Percentiles rank a stretch among this genome's conserved stretches.
phyloP scores from a whole-genome alignment of 1,284 basidiomycete genomes.

The Sutorius eximius region DNA sequence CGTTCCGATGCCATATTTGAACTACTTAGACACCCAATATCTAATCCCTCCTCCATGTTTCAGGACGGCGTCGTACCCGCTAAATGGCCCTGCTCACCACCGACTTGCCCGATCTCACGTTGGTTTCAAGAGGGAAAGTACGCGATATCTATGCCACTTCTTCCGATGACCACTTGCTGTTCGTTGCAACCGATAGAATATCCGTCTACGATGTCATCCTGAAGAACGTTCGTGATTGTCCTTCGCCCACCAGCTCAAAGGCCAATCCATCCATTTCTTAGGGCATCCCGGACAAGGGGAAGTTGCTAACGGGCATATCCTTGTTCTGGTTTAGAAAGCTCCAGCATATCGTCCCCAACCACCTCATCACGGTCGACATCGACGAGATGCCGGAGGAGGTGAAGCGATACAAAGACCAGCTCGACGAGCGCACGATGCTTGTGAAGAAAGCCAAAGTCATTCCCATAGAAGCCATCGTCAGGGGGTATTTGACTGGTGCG shows the following conservation, averaged over 20 bases:
- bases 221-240: slow-evolving; percentile 67
- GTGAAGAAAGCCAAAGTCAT: slow-evolving; percentile 89
- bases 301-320: slow-evolving; percentile 86
- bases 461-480: slow-evolving; percentile 95
- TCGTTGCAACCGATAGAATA: slow-evolving; percentile 95
- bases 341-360: slow-evolving; percentile 77
- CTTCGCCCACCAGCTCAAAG: background rate
- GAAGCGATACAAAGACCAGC: slow-evolving; percentile 64
- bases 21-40: slow-evolving; percentile 4
- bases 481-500: slow-evolving; percentile 92
- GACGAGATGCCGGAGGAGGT: slow-evolving; percentile 77
- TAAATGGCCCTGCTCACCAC: slow-evolving; percentile 49
- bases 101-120: slow-evolving; percentile 53
- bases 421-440: slow-evolving; percentile 88
- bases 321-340: slow-evolving; percentile 95
- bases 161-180: slow-evolving; percentile 73
- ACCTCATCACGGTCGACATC: slow-evolving; percentile 76
- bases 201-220: slow-evolving; percentile 97
- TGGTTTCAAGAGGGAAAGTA: slow-evolving; percentile 89
- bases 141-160: slow-evolving; percentile 86
- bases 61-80: background rate
- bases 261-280: slow-evolving; percentile 36
- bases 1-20: slow-evolving; percentile 13
- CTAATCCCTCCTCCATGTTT: background rate
- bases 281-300: slow-evolving; percentile 95